phyloP scores from a whole-genome alignment of 805 yeast genomes.

The Wickerhamomyces ciferrii region DNA sequence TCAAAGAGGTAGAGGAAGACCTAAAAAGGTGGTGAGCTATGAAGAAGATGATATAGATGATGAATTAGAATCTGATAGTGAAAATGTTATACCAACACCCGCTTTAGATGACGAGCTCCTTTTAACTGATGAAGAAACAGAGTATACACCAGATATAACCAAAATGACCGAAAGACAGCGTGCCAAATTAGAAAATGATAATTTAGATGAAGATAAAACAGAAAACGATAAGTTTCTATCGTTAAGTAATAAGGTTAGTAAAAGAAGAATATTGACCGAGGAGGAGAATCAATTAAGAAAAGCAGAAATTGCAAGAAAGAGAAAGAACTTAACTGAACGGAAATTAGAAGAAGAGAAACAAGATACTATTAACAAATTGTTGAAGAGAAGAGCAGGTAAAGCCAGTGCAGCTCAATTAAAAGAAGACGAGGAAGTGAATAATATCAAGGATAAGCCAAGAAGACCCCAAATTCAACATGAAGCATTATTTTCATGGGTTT shows the following conservation, averaged over 20 bases:
- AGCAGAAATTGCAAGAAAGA: conserved; percentile 82
- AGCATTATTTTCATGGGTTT: conserved; percentile 19
- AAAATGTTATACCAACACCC: conserved; percentile 19
- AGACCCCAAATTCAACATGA: conserved; percentile 18
- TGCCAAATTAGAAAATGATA: conserved; percentile 11
- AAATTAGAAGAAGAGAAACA: conserved; percentile 87
- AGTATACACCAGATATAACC: conserved; percentile 14
- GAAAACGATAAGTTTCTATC: conserved; percentile 8
- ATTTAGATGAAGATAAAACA: neutral
- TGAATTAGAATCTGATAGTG: conserved; percentile 18
- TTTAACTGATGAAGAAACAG: conserved; percentile 16
- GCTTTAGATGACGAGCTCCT: conserved; percentile 17
- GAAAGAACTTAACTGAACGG: conserved; percentile 79
- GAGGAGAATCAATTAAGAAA: conserved; percentile 79
- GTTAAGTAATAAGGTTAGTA: conserved; percentile 17
- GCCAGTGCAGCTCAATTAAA: conserved; percentile 14
- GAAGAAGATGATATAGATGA: conserved; percentile 8
- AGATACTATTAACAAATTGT: conserved; percentile 82
- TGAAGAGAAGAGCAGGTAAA: conserved; percentile 79
- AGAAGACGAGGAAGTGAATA: conserved; percentile 10
- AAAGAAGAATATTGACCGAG: conserved; percentile 62
- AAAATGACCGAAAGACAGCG: conserved; percentile 25
- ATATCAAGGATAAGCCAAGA: conserved; percentile 13
- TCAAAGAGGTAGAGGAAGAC: neutral
- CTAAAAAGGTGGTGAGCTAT: neutral